Evolutionary conservation across 2,329 filamentous ascomycete species (phyloP).

Genomic region (Fusarium buxicola): DNA sequence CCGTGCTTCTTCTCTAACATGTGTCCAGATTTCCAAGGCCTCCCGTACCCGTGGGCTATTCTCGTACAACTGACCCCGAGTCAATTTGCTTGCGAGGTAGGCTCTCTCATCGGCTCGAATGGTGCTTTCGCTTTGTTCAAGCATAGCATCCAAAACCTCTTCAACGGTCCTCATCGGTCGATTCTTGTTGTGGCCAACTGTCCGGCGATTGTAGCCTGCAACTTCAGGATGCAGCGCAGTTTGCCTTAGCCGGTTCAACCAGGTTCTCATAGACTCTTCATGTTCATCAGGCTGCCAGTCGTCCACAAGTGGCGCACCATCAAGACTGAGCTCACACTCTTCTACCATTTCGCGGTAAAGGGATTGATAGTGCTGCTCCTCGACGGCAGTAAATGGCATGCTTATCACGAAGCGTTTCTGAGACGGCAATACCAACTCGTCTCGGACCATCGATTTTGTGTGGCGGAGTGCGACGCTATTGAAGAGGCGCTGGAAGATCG

Average conservation of each 20-base stretch:
- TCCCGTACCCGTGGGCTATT: conserved; percentile 75
- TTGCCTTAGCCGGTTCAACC: conserved; percentile 82
- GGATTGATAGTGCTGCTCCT: conserved; percentile 87
- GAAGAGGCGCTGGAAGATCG: conserved; percentile 77
- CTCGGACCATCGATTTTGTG: conserved; percentile 82
- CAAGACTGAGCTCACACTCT: conserved; percentile 71
- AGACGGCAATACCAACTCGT: conserved; percentile 81
- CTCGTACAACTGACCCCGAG: conserved; percentile 81
- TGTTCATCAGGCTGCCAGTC: conserved; percentile 74
- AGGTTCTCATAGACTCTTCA: conserved; percentile 80
- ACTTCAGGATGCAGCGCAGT: conserved; percentile 89
- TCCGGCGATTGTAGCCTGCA: conserved; percentile 72
- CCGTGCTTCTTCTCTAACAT: conserved; percentile 62
- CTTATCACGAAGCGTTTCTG: conserved; percentile 91
- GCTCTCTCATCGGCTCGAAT: conserved; percentile 77
- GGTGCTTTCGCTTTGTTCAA: conserved; percentile 80
- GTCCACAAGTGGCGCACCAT: conserved; percentile 70
- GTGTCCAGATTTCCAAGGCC: conserved; percentile 77
- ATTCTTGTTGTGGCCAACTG: conserved; percentile 69
- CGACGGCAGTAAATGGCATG: conserved; percentile 88
- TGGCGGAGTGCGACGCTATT: conserved; percentile 81
- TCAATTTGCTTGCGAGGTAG: conserved; percentile 72
- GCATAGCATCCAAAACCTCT: conserved; percentile 91
- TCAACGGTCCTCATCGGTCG: conserved; percentile 82
- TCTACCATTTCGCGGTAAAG: conserved; percentile 81